Evolutionary conservation across 176 grass and related monocot species (phyloP).

Genomic region (Aegilops sharonensis): DNA sequence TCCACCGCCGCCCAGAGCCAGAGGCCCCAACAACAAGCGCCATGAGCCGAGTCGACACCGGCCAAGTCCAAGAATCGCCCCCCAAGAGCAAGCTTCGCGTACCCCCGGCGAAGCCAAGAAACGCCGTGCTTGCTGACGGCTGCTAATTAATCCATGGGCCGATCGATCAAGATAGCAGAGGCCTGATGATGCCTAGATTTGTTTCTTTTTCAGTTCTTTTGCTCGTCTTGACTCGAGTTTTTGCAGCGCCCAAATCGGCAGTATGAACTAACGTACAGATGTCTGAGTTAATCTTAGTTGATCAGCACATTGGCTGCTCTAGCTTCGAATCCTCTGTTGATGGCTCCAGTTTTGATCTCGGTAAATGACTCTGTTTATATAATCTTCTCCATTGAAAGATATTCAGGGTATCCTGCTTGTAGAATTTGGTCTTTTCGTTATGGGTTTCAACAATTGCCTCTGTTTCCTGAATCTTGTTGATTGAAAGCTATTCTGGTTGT

Average conservation of each 20-base stretch:
- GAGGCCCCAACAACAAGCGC: background rate
- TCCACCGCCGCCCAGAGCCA: background rate
- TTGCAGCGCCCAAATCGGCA: background rate
- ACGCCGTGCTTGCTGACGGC: background rate
- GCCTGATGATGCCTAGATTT: background rate
- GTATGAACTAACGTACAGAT: background rate
- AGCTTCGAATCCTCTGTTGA: too few relatives aligned
- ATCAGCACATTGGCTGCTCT: background rate
- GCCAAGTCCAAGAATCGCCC: background rate
- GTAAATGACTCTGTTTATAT: background rate
- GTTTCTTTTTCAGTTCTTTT: background rate
- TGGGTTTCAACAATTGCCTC: too few relatives aligned
- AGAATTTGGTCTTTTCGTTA: too few relatives aligned
- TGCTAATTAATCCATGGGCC: background rate
- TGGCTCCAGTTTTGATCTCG: background rate
- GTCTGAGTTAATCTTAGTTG: background rate
- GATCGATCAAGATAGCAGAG: background rate
- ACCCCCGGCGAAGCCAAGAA: background rate
- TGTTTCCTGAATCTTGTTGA: too few relatives aligned
- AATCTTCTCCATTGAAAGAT: background rate
- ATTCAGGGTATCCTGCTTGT: too few relatives aligned
- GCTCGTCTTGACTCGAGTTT: background rate
- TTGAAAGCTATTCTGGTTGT: too few relatives aligned
- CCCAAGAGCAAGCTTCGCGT: background rate
- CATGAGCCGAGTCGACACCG: background rate